phyloP scores from a whole-genome alignment of 129 eudicot species.

The Lactuca saligna region DNA sequence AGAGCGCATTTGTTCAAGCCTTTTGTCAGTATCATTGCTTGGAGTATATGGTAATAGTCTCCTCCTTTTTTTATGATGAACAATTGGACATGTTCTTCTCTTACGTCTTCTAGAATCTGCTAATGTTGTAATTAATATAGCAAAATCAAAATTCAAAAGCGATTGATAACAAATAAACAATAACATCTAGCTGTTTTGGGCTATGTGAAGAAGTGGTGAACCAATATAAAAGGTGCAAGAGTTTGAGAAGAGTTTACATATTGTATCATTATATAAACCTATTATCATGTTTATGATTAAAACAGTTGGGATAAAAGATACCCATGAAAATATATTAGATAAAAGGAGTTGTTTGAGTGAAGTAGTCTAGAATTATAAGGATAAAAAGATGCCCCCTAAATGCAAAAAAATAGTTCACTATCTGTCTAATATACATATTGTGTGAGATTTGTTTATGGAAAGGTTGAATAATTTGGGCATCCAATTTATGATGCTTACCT shows the following conservation, averaged over 20 bases:
- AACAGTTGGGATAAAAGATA: background rate
- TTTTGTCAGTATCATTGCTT: constrained; percentile 33
- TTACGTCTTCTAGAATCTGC: constrained; percentile 43
- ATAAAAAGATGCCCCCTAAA: too few relatives aligned
- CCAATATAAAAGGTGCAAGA: background rate
- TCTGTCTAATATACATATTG: too few relatives aligned
- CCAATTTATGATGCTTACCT: background rate
- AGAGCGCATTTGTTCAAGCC: constrained; percentile 74
- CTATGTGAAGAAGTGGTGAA: constrained; percentile 14
- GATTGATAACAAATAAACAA: background rate
- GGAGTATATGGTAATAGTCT: constrained; percentile 35
- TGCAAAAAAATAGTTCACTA: too few relatives aligned
- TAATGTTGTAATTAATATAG: background rate
- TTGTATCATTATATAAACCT: background rate
- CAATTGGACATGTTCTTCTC: constrained; percentile 24
- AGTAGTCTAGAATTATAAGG: too few relatives aligned
- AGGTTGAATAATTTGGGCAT: too few relatives aligned
- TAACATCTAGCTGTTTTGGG: constrained; percentile 6
- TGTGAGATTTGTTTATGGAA: too few relatives aligned
- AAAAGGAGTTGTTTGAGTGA: too few relatives aligned
- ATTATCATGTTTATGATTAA: background rate
- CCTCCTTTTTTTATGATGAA: constrained; percentile 37
- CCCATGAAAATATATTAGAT: background rate
- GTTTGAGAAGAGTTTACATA: background rate
- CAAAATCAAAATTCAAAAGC: background rate